Base-by-base conservation (phyloP, 352 stramenopile genomes). In the Globisporangium alternatum region DNA sequence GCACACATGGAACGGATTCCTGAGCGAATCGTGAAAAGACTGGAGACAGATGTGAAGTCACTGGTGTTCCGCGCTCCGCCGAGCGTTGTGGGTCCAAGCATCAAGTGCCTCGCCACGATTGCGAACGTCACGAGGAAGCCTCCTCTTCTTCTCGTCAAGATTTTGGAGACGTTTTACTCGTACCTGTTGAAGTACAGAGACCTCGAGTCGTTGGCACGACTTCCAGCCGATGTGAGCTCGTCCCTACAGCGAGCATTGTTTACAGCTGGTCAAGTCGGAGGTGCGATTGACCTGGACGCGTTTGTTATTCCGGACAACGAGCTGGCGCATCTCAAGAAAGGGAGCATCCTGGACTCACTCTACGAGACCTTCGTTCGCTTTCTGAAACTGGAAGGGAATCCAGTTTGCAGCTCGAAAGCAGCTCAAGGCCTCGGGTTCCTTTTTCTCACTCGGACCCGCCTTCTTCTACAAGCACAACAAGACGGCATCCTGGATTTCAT, bases 401-500 rank as follows among this genome's bases (percentile, higher is more conserved):
- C 75, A 35, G 52, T 62, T 8, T 92, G 84, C 43, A 70, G 71
- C 17, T 75, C 82, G 25, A 96, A 93, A 70, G 86, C 83, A 62
- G 80, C 92, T 0, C 88, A 95, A 71, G 88, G 83, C 19, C 72
- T 96, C n/a, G 85, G 86, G 0, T 96, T 89, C 45, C 52, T 96
- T 6, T 91, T 94, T 61, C 78, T 80, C 8, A 71, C 79, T 13
- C 75, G 81, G 5, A 86, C 86, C 2, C 75, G 78, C 52, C 66
- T 95, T 5, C 80, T 96, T 44, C 71, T 96, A 19, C 76, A 75
- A 33, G 77, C 85, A 3, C 81, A 95, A 53, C 77, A 95, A 79
- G 83, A 93, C 62, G 70, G 71, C 6, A 66, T 93, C 10, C 59
- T 96, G 53, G 69, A 67, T 5, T 73, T 71, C 35, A 58, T 93